Evolutionary conservation across 2,329 filamentous ascomycete genomes (phyloP).

Genomic region (Fusarium subglutinans): DNA sequence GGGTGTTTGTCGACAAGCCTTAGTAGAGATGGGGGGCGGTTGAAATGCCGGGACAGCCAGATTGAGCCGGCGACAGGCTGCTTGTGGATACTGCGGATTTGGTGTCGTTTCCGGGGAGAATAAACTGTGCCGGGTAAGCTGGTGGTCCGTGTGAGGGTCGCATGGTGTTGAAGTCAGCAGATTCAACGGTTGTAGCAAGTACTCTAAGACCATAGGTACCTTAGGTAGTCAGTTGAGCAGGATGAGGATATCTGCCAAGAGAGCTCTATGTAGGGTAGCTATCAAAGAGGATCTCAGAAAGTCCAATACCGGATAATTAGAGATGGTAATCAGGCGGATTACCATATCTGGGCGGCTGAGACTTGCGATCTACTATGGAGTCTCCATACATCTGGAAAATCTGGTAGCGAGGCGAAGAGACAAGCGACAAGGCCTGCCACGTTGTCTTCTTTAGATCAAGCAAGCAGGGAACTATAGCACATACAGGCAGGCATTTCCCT

Average conservation of each 20-base stretch:
- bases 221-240: not conserved
- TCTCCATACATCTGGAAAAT: slow-evolving; percentile 12
- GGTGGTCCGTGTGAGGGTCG: slow-evolving; percentile 25
- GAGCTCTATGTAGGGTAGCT: not conserved
- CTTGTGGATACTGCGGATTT: slow-evolving; percentile 4
- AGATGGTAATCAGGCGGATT: slow-evolving; percentile 30
- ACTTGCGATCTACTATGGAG: slow-evolving; percentile 30
- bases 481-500: slow-evolving; percentile 8
- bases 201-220: not conserved
- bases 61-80: slow-evolving; percentile 33
- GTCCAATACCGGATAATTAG: slow-evolving; percentile 36
- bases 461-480: slow-evolving; percentile 10
- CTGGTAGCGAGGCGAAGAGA: slow-evolving; percentile 4
- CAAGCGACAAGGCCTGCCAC: slow-evolving; percentile 30
- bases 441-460: slow-evolving; percentile 25
- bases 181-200: slow-evolving; percentile 23
- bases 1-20: slow-evolving; percentile 16
- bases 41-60: slow-evolving; percentile 30
- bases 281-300: slow-evolving; percentile 6
- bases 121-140: slow-evolving; percentile 21
- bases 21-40: slow-evolving; percentile 13
- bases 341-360: not conserved
- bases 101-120: not conserved
- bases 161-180: slow-evolving; percentile 41
- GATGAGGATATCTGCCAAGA: not conserved